A percentile compares a stretch with the other conserved stretches of the same genome.
Conservation (phyloP, 2,329 filamentous ascomycete genomes). For the Fusarium begoniae region DNA sequence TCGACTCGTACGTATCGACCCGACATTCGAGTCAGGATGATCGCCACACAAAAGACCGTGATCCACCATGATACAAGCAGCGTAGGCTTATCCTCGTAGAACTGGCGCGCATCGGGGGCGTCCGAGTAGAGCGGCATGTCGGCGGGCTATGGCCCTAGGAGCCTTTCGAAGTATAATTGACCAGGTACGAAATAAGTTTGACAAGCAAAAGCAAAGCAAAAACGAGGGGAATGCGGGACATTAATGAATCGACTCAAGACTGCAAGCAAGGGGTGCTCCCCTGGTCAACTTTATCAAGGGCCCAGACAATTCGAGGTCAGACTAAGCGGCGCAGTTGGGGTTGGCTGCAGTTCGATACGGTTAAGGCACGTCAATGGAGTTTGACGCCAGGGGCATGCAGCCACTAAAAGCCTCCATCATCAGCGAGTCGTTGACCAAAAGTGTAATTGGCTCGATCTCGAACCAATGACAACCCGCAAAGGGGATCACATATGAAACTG, state of each 20-base stretch:
- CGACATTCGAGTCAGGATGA: slow-evolving; percentile 78
- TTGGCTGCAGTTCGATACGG: background rate
- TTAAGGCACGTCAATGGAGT: slow-evolving; percentile 17
- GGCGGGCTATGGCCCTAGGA: slow-evolving; percentile 27
- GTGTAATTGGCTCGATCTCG: background rate
- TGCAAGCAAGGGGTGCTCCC: slow-evolving; percentile 7
- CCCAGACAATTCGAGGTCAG: slow-evolving; percentile 24
- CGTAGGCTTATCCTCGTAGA: slow-evolving; percentile 76
- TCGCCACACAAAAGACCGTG: slow-evolving; percentile 78
- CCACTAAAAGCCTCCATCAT: background rate
- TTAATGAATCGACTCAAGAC: background rate
- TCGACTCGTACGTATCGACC: slow-evolving; percentile 87
- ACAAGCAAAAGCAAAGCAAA: slow-evolving; percentile 11
- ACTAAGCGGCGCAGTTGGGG: slow-evolving; percentile 23
- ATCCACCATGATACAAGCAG: slow-evolving; percentile 95
- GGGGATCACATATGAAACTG: background rate
- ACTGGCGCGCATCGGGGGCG: slow-evolving; percentile 55
- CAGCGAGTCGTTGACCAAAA: background rate
- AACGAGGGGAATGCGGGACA: slow-evolving; percentile 19
- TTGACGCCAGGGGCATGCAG: slow-evolving; percentile 8
- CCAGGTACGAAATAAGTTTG: background rate
- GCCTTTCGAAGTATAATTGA: background rate
- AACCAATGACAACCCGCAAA: background rate
- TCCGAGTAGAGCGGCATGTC: slow-evolving; percentile 65
- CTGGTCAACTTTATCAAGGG: slow-evolving; percentile 7